Percentiles rank a stretch among this genome's conserved stretches.
These are phyloP conservation scores for Fusarium anguioides DNA, from an alignment of 2,329 filamentous ascomycete genomes.

Conservation along the genomic window DNA sequence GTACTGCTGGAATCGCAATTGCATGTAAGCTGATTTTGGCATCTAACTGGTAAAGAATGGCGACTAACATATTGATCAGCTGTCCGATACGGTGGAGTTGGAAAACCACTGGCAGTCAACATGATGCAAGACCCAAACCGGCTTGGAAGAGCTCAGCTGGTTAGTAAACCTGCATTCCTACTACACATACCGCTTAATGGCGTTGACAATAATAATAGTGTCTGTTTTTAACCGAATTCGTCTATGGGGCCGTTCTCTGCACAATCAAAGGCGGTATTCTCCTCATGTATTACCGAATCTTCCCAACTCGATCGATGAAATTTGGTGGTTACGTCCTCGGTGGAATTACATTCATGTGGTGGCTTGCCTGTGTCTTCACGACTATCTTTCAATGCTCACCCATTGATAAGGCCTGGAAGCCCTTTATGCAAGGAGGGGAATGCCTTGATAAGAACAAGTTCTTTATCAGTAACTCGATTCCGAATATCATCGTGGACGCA, in stretches of 20 bases:
- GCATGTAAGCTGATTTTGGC: background rate
- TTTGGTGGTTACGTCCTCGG: background rate
- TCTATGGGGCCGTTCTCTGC: conserved; percentile 6
- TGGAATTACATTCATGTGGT: background rate
- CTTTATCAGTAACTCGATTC: conserved; percentile 7
- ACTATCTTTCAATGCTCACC: conserved; percentile 14
- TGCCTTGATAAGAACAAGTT: conserved; percentile 11
- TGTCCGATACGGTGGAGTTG: background rate
- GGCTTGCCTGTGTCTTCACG: background rate
- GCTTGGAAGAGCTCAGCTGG: background rate
- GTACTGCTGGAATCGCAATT: background rate
- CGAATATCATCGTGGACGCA: conserved; percentile 5
- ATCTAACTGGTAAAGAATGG: background rate
- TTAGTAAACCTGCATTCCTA: accelerated
- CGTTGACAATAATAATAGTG: background rate
- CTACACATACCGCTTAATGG: accelerated
- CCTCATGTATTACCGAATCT: conserved; percentile 1
- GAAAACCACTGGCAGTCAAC: conserved; percentile 8
- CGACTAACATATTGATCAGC: background rate
- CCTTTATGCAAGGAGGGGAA: background rate
- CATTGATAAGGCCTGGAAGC: conserved; percentile 5
- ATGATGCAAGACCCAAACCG: conserved; percentile 1
- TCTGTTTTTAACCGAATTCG: conserved; percentile 1
- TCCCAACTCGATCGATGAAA: conserved; percentile 4
- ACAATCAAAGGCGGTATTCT: conserved; percentile 3